A percentile compares a stretch with the other conserved stretches of the same genome.
phyloP scores from a whole-genome alignment of 176 grass and related monocot species.

The Secale cereale region DNA sequence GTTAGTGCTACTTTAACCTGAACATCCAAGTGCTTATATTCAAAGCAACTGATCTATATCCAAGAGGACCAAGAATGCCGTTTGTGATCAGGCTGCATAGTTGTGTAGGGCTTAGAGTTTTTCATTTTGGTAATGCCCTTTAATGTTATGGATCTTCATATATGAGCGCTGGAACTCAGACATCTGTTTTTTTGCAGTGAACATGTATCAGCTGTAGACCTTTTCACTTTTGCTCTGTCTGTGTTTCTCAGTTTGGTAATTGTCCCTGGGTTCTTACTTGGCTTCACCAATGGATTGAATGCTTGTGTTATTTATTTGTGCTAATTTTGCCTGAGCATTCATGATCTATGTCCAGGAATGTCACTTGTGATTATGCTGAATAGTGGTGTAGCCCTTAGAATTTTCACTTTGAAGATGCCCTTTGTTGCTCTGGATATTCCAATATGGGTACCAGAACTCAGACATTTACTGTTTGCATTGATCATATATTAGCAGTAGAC shows the following conservation, averaged over 20 bases:
- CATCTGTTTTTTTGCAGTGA: not conserved
- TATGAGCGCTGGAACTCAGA: not conserved
- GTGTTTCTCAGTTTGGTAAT: not conserved
- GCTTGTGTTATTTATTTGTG: not conserved
- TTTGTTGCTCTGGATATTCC: not conserved
- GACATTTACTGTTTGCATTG: not conserved
- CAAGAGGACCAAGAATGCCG: not conserved
- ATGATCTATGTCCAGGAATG: not conserved
- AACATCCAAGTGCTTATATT: not conserved
- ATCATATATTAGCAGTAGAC: constrained; percentile 5
- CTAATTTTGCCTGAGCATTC: not conserved
- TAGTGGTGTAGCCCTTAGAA: not conserved
- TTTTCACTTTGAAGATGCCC: not conserved
- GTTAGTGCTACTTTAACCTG: not conserved
- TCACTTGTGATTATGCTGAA: not conserved
- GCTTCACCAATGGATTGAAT: not conserved
- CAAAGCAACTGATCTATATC: not conserved
- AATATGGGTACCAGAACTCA: not conserved
- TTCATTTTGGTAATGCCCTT: not conserved
- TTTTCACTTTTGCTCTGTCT: not conserved
- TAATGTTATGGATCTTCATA: not conserved
- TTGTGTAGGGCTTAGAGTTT: not conserved
- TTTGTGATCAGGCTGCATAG: not conserved
- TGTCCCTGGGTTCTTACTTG: not conserved
- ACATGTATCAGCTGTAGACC: too few species aligned